Percentiles rank a stretch among this genome's conserved stretches.
Evolutionary conservation across 2,329 filamentous ascomycete species (phyloP).

Genomic region (Aspergillus costaricaensis): DNA sequence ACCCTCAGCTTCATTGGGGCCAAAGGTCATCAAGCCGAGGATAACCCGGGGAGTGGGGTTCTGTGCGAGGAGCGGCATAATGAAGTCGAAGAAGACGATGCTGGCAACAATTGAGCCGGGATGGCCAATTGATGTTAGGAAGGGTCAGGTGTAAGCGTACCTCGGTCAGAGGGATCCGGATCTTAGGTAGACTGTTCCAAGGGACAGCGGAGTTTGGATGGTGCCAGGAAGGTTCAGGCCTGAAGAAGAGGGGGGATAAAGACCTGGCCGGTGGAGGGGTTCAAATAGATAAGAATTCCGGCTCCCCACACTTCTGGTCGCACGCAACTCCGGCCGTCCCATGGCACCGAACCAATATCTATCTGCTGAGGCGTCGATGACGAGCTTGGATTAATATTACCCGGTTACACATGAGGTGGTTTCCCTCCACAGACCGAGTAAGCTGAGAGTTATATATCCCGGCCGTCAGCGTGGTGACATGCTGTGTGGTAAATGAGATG

Average conservation of each 20-base stretch:
- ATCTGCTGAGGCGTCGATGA: background rate
- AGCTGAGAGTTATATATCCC: background rate
- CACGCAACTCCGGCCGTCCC: background rate
- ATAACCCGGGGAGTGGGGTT: constrained; percentile 67
- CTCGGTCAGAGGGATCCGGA: background rate
- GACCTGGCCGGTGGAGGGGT: background rate
- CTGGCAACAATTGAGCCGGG: background rate
- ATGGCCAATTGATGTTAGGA: background rate
- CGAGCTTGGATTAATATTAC: background rate
- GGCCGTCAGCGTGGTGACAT: background rate
- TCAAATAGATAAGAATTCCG: background rate
- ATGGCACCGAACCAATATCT: background rate
- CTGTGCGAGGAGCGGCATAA: constrained; percentile 42
- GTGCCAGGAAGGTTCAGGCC: background rate
- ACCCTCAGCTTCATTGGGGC: constrained; percentile 62
- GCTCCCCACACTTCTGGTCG: background rate
- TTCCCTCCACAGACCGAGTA: background rate
- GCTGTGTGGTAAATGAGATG: background rate
- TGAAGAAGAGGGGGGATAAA: background rate
- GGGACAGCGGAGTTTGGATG: background rate
- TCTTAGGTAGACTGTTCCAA: background rate
- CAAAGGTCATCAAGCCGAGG: constrained; percentile 85
- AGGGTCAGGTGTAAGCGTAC: background rate
- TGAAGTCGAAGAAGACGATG: background rate
- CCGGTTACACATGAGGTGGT: background rate